Percentiles rank a stretch among this genome's conserved stretches.
These are phyloP conservation scores for Solanum lycopersicoides DNA, from an alignment of 257 asterid species.

Conservation along the genomic window DNA sequence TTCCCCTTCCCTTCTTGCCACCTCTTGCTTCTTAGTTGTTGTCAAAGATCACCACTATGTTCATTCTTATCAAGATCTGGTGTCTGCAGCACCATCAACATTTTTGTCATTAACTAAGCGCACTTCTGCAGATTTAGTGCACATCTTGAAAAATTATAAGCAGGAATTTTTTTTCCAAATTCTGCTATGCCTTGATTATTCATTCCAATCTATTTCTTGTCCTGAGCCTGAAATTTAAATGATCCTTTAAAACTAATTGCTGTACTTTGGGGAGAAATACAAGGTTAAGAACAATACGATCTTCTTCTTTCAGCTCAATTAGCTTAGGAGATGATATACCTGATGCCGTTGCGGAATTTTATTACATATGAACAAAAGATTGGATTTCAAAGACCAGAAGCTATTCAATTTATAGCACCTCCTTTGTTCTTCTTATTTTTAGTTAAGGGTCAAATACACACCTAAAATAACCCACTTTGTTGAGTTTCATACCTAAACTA, in stretches of 20 bases:
- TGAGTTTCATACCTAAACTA: neutral
- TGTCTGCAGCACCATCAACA: neutral
- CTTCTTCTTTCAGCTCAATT: neutral
- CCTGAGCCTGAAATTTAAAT: neutral
- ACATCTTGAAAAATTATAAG: neutral
- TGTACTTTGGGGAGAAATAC: neutral
- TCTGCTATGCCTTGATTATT: conserved; percentile 18
- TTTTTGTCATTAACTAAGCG: neutral
- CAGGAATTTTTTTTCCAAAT: neutral
- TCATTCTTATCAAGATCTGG: neutral
- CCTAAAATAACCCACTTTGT: neutral
- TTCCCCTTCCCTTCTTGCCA: neutral
- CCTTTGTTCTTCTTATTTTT: neutral
- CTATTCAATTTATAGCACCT: conserved; percentile 38
- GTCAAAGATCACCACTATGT: neutral
- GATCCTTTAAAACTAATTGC: neutral
- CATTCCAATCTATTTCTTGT: neutral
- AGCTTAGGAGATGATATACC: conserved; percentile 34
- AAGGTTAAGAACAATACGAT: neutral
- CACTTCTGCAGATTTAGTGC: neutral
- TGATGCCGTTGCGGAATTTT: conserved; percentile 52
- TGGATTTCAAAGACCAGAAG: conserved; percentile 41
- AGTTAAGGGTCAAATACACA: neutral
- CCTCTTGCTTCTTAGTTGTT: neutral
- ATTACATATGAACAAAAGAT: conserved; percentile 22